These are phyloP conservation scores for Penicillium ucsense DNA, from an alignment of 495 filamentous ascomycete genomes.

Conservation along the genomic window DNA sequence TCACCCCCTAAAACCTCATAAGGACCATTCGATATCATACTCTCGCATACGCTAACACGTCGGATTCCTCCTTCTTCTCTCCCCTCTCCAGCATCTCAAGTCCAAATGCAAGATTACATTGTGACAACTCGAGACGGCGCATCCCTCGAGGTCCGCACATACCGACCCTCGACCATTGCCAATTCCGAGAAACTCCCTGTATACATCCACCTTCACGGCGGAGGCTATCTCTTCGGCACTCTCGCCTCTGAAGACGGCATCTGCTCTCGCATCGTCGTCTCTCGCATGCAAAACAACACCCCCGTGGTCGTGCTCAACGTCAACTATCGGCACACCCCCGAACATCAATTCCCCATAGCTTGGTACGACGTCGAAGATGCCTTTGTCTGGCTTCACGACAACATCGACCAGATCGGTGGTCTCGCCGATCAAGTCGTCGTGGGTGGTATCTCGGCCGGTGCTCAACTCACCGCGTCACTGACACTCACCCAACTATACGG, in stretches of 20 bases:
- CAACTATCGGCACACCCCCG: constrained; percentile 40
- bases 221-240: constrained; percentile 39
- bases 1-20: too few species aligned
- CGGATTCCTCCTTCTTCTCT: neutral
- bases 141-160: constrained; percentile 32
- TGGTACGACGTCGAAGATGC: constrained; percentile 39
- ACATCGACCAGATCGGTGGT: constrained; percentile 24
- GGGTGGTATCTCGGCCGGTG: constrained; percentile 41
- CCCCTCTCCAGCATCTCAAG: neutral
- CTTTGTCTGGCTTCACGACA: constrained; percentile 34
- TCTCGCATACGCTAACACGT: too few species aligned
- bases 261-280: constrained; percentile 30
- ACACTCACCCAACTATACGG: constrained; percentile 20
- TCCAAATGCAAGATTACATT: constrained; percentile 22
- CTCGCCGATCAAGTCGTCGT: constrained; percentile 30
- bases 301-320: constrained; percentile 34
- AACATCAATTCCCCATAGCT: constrained; percentile 29
- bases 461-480: constrained; percentile 33
- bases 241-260: constrained; percentile 37
- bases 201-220: constrained; percentile 42
- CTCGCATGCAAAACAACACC: constrained; percentile 5
- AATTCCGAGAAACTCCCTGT: constrained; percentile 25
- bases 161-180: constrained; percentile 23
- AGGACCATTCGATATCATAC: too few species aligned
- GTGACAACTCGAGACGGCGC: constrained; percentile 33